phyloP scores from a whole-genome alignment of 2,329 filamentous ascomycete species.

The Aspergillus candidus region DNA sequence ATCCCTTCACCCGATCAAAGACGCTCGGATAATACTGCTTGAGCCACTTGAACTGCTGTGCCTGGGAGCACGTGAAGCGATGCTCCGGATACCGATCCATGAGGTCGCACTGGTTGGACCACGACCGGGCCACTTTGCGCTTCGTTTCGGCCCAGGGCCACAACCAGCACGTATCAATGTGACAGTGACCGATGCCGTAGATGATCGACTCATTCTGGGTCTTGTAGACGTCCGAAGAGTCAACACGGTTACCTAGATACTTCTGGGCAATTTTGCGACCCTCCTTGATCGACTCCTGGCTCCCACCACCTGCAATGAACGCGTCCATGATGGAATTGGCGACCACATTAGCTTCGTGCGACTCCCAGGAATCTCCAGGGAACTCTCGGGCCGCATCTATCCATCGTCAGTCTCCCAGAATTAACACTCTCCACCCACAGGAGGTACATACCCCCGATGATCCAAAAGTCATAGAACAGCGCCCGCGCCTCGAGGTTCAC shows the following conservation, averaged over 20 bases:
- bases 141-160: slow-evolving; percentile 99
- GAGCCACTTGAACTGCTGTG: slow-evolving; percentile 97
- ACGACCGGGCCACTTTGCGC: slow-evolving; percentile 89
- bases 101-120: slow-evolving; percentile 93
- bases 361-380: slow-evolving; percentile 78
- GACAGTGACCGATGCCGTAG: slow-evolving; percentile 88
- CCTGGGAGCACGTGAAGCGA: slow-evolving; percentile 85
- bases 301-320: slow-evolving; percentile 72
- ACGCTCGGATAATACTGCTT: slow-evolving; percentile 82
- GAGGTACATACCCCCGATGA: slow-evolving; percentile 55
- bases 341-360: slow-evolving; percentile 76
- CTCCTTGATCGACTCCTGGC: slow-evolving; percentile 66
- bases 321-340: slow-evolving; percentile 84
- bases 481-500: slow-evolving; percentile 80
- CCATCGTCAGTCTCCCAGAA: background rate
- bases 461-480: slow-evolving; percentile 90
- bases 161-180: slow-evolving; percentile 97
- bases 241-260: slow-evolving; percentile 74
- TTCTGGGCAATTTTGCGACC: slow-evolving; percentile 76
- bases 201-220: slow-evolving; percentile 69
- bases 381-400: slow-evolving; percentile 85
- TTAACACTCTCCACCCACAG: background rate
- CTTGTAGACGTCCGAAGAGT: slow-evolving; percentile 79
- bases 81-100: slow-evolving; percentile 94
- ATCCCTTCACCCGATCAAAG: slow-evolving; percentile 83